Evolutionary conservation across 495 filamentous ascomycete species (phyloP).

Genomic region (Cercophora scortea): DNA sequence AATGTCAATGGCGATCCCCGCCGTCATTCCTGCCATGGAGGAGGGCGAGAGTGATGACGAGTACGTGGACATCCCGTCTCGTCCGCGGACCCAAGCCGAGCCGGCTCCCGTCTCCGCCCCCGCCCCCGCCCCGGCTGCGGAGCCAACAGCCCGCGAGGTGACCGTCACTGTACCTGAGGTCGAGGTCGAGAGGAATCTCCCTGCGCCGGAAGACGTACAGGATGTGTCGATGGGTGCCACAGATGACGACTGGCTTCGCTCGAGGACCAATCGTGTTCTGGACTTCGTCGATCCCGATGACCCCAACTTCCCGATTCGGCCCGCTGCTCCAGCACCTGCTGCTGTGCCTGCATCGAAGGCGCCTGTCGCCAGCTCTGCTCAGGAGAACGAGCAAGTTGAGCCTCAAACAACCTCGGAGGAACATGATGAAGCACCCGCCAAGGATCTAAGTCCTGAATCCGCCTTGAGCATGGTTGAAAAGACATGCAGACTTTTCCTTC

Average conservation of each 20-base stretch:
- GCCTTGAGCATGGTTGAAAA: conserved; percentile 40
- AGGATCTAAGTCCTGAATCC: conserved; percentile 23
- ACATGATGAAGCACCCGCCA: conserved; percentile 11
- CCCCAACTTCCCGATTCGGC: conserved; percentile 16
- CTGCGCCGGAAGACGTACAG: conserved; percentile 5
- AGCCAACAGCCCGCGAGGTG: conserved; percentile 6
- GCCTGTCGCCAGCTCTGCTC: conserved; percentile 15
- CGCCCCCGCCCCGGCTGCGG: too few species aligned
- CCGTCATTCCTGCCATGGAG: conserved; percentile 38
- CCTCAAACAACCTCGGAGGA: conserved; percentile 16
- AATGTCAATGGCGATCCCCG: conserved; percentile 18
- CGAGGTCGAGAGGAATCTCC: not conserved
- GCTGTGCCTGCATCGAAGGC: conserved; percentile 11
- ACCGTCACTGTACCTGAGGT: conserved; percentile 1
- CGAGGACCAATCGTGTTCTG: conserved; percentile 81
- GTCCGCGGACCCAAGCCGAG: conserved; percentile 28
- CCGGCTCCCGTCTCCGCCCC: conserved; percentile 8
- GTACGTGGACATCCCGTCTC: conserved; percentile 50
- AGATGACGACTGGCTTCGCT: conserved; percentile 90
- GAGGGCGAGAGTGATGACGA: conserved; percentile 54
- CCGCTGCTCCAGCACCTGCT: conserved; percentile 8
- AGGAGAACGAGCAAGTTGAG: conserved; percentile 16
- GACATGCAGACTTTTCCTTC: conserved; percentile 71
- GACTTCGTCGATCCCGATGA: conserved; percentile 65
- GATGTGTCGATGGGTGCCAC: conserved; percentile 34